phyloP scores from a whole-genome alignment of 2,329 filamentous ascomycete species.

The Acrodontium crateriforme region DNA sequence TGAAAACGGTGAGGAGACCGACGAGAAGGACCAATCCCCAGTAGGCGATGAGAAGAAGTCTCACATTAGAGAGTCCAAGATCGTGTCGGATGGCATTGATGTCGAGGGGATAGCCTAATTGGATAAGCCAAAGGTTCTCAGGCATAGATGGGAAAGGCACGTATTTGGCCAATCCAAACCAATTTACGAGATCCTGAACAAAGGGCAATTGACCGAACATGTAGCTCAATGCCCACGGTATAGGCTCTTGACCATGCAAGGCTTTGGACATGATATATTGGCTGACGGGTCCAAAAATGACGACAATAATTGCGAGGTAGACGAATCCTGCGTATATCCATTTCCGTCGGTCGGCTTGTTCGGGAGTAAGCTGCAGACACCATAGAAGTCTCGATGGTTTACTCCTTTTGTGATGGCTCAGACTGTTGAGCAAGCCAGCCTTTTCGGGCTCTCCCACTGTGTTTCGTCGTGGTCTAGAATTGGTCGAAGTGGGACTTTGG shows the following conservation, averaged over 20 bases:
- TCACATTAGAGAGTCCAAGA: slow-evolving; percentile 65
- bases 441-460: slow-evolving; percentile 12
- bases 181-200: slow-evolving; percentile 59
- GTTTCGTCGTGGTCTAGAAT: slow-evolving; percentile 9
- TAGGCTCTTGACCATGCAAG: slow-evolving; percentile 59
- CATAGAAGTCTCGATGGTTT: slow-evolving; percentile 37
- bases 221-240: slow-evolving; percentile 88
- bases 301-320: slow-evolving; percentile 51
- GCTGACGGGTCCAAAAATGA: slow-evolving; percentile 60
- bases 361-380: slow-evolving; percentile 66
- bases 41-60: slow-evolving; percentile 64
- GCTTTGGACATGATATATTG: slow-evolving; percentile 54
- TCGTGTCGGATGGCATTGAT: slow-evolving; percentile 44
- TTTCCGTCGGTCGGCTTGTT: slow-evolving; percentile 62
- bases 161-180: slow-evolving; percentile 58
- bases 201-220: slow-evolving; percentile 63
- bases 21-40: slow-evolving; percentile 54
- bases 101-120: slow-evolving; percentile 35
- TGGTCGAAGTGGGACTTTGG: neutral
- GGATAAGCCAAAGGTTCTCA: slow-evolving; percentile 9
- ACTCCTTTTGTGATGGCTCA: slow-evolving; percentile 3
- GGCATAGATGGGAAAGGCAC: slow-evolving; percentile 50
- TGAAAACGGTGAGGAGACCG: slow-evolving; percentile 61
- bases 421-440: slow-evolving; percentile 1
- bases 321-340: slow-evolving; percentile 74